Base-by-base conservation (phyloP, 192 early-diverging fungal genomes). In the Pilaira anomala region DNA sequence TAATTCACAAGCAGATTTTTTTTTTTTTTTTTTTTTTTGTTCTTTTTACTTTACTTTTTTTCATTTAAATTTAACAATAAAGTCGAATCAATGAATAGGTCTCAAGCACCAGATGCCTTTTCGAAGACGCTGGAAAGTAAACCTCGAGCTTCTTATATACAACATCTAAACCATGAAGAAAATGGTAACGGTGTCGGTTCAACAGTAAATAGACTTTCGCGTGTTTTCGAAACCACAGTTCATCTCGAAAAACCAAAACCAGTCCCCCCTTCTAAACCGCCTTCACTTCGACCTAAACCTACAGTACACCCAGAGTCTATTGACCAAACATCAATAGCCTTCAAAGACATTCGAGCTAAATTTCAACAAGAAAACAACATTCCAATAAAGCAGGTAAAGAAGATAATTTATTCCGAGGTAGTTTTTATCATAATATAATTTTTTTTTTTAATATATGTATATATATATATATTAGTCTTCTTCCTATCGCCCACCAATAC, bases 11-110 rank as follows among this genome's bases (percentile, higher is more conserved):
- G n/a, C n/a, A n/a, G n/a, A n/a, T 57, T 28, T 65, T 60, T 57
- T 28, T 66, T 3, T 19, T 82, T 21, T 82, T 80, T 80, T 75
- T 70, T 6, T 69, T 77, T 62, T 73, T 80, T 13, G 62, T 68
- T 26, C 62, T 65, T 0, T 61, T 51, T 13, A 71, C 69, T 11
- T 50, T 76, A 19, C 60, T n/a, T n/a, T n/a, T n/a, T n/a, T n/a
- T n/a, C n/a, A n/a, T n/a, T n/a, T n/a, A n/a, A n/a, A n/a, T n/a
- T n/a, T n/a, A n/a, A n/a, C n/a, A n/a, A n/a, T 70, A 36, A 9
- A 36, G 33, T 5, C 11, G 33, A 36, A 36, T 9, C 33, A 57
- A 55, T 57, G 53, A 29, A 57, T 39, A 21, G 55, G 46, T 57
- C 64, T 45, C 30, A 30, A 30, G 41, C 41, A 56, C 13, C 44